Conservation (phyloP, 495 filamentous ascomycete genomes). For the Penicillium pulvis region DNA sequence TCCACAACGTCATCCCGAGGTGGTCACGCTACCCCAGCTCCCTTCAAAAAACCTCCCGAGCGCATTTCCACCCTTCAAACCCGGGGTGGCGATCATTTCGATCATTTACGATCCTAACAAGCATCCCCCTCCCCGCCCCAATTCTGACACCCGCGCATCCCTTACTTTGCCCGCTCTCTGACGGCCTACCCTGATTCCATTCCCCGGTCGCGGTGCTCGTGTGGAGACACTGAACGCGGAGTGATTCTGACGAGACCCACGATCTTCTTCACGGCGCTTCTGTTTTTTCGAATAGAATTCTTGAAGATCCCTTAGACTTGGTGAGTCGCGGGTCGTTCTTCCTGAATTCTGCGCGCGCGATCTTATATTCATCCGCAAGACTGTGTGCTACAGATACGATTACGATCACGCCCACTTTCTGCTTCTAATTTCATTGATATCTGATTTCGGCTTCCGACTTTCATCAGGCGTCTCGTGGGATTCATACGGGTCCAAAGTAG, state of each 20-base stretch:
- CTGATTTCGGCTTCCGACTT: slow-evolving; percentile 2
- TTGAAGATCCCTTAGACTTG: slow-evolving; percentile 22
- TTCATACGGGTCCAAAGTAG: slow-evolving; percentile 6
- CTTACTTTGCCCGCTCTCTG: background rate
- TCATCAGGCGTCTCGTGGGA: slow-evolving; percentile 14
- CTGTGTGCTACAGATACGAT: slow-evolving; percentile 22
- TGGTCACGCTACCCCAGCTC: slow-evolving; percentile 40
- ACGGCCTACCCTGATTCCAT: background rate
- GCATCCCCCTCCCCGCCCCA: background rate
- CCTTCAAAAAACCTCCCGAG: slow-evolving; percentile 18
- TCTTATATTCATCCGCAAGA: background rate
- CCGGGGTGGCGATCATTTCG: slow-evolving; percentile 14
- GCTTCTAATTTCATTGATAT: slow-evolving; percentile 5
- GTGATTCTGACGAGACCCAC: slow-evolving; percentile 32
- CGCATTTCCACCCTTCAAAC: slow-evolving; percentile 22
- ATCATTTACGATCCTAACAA: background rate
- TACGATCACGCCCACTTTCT: slow-evolving; percentile 22
- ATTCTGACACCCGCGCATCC: background rate
- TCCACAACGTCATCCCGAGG: slow-evolving; percentile 36
- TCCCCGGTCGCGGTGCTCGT: slow-evolving; percentile 35
- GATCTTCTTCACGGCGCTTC: slow-evolving; percentile 23
- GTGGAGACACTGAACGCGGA: slow-evolving; percentile 15
- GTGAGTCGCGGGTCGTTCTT: slow-evolving; percentile 21
- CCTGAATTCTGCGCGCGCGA: slow-evolving; percentile 1
- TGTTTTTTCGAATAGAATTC: slow-evolving; percentile 21